Conservation (phyloP, 495 filamentous ascomycete species). For the Bacidia gigantensis region DNA sequence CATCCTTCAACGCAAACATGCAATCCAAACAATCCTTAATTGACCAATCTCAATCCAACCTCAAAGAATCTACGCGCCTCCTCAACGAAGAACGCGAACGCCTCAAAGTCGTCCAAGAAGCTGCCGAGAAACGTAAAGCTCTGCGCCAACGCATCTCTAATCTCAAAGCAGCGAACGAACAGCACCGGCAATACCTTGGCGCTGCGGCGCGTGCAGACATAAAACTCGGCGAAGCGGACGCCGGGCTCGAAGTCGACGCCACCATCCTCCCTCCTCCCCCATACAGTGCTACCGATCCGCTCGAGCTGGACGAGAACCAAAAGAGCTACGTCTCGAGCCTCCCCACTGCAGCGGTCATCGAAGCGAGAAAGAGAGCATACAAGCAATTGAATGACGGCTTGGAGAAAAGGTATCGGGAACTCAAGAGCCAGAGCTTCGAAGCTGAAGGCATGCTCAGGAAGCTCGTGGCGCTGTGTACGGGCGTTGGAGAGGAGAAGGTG, state of each 20-base stretch:
- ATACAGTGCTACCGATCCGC: slow-evolving; percentile 8
- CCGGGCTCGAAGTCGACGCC: slow-evolving; percentile 34
- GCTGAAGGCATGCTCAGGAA: slow-evolving; percentile 55
- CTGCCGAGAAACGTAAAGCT: slow-evolving; percentile 42
- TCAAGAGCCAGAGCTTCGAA: slow-evolving; percentile 49
- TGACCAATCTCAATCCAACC: slow-evolving; percentile 57
- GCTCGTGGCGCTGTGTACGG: slow-evolving; percentile 56
- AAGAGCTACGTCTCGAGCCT: slow-evolving; percentile 19
- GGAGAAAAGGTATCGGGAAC: slow-evolving; percentile 28
- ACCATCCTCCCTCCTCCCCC: slow-evolving; percentile 14
- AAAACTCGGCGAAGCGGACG: slow-evolving; percentile 40
- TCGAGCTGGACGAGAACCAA: slow-evolving; percentile 9
- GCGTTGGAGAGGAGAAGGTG: slow-evolving; percentile 40
- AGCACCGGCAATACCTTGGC: slow-evolving; percentile 27
- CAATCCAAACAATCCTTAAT: slow-evolving; percentile 70
- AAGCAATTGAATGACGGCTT: slow-evolving; percentile 30
- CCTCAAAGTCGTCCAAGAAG: slow-evolving; percentile 50
- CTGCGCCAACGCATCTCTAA: slow-evolving; percentile 49
- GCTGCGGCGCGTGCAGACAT: slow-evolving; percentile 23
- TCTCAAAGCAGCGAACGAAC: slow-evolving; percentile 39
- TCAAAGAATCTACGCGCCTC: slow-evolving; percentile 66
- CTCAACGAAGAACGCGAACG: slow-evolving; percentile 60
- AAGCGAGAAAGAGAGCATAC: slow-evolving; percentile 34
- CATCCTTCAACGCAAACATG: slow-evolving; percentile 60
- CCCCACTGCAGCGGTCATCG: slow-evolving; percentile 19